Evolutionary conservation across 208 protist genomes (phyloP), one percentile per base, ranked within the genome.

Genomic region (Leishmania major): DNA sequence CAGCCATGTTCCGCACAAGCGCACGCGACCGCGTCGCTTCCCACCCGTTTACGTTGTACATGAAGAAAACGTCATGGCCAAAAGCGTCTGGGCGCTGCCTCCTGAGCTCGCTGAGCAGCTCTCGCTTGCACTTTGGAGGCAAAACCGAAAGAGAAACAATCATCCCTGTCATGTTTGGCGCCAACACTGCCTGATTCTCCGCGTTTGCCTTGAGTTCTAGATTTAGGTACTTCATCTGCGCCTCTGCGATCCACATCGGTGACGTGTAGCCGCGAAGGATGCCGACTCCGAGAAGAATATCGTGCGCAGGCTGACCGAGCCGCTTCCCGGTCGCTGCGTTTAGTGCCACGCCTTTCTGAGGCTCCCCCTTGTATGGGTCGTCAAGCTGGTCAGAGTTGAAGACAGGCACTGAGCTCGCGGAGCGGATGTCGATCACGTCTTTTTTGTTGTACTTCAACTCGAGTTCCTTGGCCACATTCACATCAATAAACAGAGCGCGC

Each of bases 181-280:
- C 92, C 17, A 85, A 47, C 10, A 97, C 94, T 57, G 84, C 92
- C 53, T 94, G 77, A 31, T 80, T 51, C 70, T 87, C 25, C 31
- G 81, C 81, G 0, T 81, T 77, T 28, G 78, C 79, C 45, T 80
- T 81, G 22, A 97, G 82, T 76, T 96, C 91, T 37, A 95, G 67
- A 71, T 97, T 97, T 47, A 97, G 81, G 86, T 97, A 89, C 79
- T 94, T 94, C 64, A 96, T 84, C 78, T 97, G 95, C 55, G 84
- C 81, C 81, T 97, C 92, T 19, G 84, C 84, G 11, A 97, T 82
- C 93, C 95, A 97, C 88, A 96, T 95, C 25, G 95, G 95, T 17
- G 95, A 97, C 2, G 81, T 95, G 89, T 97, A 97, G 5, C 95
- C 95, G 45, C 93, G 89, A 84, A 97, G 80, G 25, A 97, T 95